Conservation (phyloP, 2,329 filamentous ascomycete genomes). For the Fusarium sp. region DNA sequence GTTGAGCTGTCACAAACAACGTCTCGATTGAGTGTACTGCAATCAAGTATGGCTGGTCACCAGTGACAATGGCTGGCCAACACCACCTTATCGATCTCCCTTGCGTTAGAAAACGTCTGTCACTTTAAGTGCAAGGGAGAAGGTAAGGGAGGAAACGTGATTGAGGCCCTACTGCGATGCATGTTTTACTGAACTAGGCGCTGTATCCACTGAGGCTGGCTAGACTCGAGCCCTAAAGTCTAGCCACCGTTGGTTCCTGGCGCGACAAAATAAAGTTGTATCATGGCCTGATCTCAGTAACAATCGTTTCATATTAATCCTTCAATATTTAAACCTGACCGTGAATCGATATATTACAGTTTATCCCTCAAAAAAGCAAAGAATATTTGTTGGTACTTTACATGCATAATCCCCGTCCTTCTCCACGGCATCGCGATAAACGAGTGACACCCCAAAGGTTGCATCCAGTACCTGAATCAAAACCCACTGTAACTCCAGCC, state of each 20-base stretch:
- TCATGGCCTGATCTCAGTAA: background rate
- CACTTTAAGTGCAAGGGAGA: too few relatives aligned
- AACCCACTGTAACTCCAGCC: background rate
- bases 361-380: background rate
- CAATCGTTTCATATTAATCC: background rate
- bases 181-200: background rate
- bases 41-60: too few relatives aligned
- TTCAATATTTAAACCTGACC: background rate
- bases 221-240: background rate
- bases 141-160: background rate
- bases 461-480: background rate
- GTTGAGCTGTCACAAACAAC: background rate
- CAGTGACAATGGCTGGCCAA: background rate
- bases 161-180: background rate
- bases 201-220: conserved; percentile 7
- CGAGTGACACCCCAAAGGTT: conserved; percentile 9
- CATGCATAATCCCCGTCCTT: conserved; percentile 12
- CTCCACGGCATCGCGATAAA: conserved; percentile 24
- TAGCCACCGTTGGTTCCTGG: conserved; percentile 22
- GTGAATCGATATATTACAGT: background rate
- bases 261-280: background rate
- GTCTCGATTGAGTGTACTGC: background rate
- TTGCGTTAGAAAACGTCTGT: conserved; percentile 3
- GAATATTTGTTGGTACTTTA: background rate
- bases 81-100: background rate